Conservation (phyloP, 2,329 filamentous ascomycete species). For the Fusarium compactum region DNA sequence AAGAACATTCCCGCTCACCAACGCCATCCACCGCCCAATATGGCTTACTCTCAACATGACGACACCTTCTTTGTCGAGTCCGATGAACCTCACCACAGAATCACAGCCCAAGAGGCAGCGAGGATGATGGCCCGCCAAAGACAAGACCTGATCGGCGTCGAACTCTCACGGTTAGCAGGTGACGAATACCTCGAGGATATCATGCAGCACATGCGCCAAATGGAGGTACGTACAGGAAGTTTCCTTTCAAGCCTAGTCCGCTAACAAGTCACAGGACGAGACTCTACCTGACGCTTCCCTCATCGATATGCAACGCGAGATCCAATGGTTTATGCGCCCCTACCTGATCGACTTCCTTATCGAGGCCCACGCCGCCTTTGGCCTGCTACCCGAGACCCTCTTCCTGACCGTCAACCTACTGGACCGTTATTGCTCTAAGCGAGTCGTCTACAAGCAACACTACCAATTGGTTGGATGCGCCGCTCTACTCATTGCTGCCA, state of each 20-base stretch:
- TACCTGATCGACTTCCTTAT: slow-evolving; percentile 98
- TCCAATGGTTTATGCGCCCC: slow-evolving; percentile 99
- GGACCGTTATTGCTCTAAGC: slow-evolving; percentile 96
- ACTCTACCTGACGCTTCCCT: slow-evolving; percentile 96
- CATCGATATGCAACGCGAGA: slow-evolving; percentile 99
- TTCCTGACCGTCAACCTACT: slow-evolving; percentile 97
- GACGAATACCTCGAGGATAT: slow-evolving; percentile 96
- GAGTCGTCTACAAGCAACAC: slow-evolving; percentile 98
- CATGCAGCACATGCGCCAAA: slow-evolving; percentile 91
- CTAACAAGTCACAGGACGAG: slow-evolving; percentile 68
- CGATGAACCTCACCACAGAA: slow-evolving; percentile 66
- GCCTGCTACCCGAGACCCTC: slow-evolving; percentile 91
- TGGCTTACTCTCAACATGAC: slow-evolving; percentile 60
- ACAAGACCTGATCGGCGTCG: slow-evolving; percentile 88
- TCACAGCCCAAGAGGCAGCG: slow-evolving; percentile 79
- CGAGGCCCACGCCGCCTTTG: slow-evolving; percentile 95
- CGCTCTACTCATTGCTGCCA: slow-evolving; percentile 94
- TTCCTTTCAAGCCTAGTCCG: neutral
- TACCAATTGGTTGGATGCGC: slow-evolving; percentile 98
- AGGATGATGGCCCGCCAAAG: slow-evolving; percentile 83
- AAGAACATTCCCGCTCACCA: slow-evolving; percentile 37
- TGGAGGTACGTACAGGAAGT: slow-evolving; percentile 74
- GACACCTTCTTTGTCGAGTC: slow-evolving; percentile 68
- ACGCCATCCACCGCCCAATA: slow-evolving; percentile 52
- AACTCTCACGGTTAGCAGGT: slow-evolving; percentile 85